Evolutionary conservation across 2,329 filamentous ascomycete genomes (phyloP).

Genomic region (Seiridium unicorne): DNA sequence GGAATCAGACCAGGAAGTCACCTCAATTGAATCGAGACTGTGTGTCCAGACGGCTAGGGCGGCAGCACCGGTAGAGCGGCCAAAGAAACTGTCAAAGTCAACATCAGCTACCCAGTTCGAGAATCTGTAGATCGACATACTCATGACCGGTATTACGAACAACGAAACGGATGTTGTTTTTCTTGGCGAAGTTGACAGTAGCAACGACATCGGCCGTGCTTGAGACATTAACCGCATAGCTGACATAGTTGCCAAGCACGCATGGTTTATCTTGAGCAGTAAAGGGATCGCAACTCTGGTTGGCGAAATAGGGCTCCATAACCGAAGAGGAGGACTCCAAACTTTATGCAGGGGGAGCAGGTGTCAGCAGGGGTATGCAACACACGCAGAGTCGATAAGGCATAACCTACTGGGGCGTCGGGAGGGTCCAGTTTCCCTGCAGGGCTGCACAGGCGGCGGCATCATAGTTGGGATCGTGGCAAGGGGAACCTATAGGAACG

Average conservation of each 20-base stretch:
- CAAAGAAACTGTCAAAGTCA: constrained; percentile 12
- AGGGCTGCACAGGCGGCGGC: constrained; percentile 6
- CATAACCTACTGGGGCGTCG: constrained; percentile 4
- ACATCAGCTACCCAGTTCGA: background rate
- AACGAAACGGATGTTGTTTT: constrained; percentile 31
- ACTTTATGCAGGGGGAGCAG: background rate
- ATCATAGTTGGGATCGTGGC: constrained; percentile 6
- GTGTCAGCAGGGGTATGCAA: background rate
- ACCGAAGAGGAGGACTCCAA: constrained; percentile 22
- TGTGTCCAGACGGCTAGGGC: constrained; percentile 30
- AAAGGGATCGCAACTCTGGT: constrained; percentile 39
- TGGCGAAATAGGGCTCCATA: constrained; percentile 38
- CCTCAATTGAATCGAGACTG: constrained; percentile 24
- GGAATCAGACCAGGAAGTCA: constrained; percentile 19
- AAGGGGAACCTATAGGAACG: constrained; percentile 6
- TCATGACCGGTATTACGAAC: constrained; percentile 45
- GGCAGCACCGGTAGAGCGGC: constrained; percentile 27
- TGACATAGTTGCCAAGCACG: constrained; percentile 41
- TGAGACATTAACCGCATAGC: constrained; percentile 34
- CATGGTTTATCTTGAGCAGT: constrained; percentile 37
- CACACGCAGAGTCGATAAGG: background rate
- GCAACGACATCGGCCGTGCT: constrained; percentile 25
- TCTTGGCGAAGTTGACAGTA: constrained; percentile 32
- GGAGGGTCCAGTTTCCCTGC: constrained; percentile 4
- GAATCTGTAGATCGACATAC: constrained; percentile 16